Base-by-base conservation (phyloP, 176 grass and related monocot species). In the Saccharum spontaneum region DNA sequence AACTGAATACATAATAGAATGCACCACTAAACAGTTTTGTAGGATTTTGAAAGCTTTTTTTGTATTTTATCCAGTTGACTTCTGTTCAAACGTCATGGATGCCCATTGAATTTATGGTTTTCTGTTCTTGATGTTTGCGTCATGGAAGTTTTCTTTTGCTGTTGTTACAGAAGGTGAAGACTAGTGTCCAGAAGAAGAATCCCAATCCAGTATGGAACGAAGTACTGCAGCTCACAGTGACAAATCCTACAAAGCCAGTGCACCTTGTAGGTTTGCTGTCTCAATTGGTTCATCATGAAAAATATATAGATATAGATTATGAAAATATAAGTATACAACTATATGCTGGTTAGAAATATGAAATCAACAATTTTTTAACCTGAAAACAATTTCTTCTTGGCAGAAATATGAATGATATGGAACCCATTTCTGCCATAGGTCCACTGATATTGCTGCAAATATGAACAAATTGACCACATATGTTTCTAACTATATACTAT, bases 201-300 rank as follows among this genome's bases (percentile, higher is more conserved):
- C 45, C 76, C 18, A 93, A 95, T 85, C 95, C 95, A 37, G 72
- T 91, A 41, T 98, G 92, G 90, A 93, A 98, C 82, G 95, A 98
- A 82, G 89, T 91, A 34, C 68, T 98, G 44, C 82, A 90, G 57
- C 87, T 98, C 9, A 82, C 90, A 4, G 64, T 98, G 37, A 86
- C 90, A 84, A 73, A 93, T 84, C 79, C 87, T 79, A 84, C 79
- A 26, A 63, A 88, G 50, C 82, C 89, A 15, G 83, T 95, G 13
- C 81, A 94, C 76, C 87, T 98, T 79, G 95, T 98, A 86, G 90
- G 95, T 85, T 45, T 82, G 0, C 67, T 85, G 31, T 50, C 30
- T 69, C 45, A 79, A 14, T 74, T 87, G 2, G 4, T 78, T 82
- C 76, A 68, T 62, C 7, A 68, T 3, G 3, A 33, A 40, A 57